These are phyloP conservation scores for Saccharomycopsis hybrid DNA, from an alignment of 1,139 yeast species.

Conservation along the genomic window DNA sequence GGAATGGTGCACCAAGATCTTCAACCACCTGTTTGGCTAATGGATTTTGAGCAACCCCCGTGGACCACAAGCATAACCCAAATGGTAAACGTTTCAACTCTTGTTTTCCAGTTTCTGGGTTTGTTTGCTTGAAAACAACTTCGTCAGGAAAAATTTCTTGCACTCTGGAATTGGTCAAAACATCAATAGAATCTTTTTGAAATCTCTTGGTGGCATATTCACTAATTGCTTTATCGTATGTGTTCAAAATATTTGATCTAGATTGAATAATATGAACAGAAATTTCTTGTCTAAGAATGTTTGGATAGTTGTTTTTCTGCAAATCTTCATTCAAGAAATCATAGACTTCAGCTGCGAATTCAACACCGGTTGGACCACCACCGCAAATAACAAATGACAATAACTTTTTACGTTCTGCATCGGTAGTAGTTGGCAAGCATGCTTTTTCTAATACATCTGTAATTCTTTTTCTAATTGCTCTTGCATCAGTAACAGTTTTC, in stretches of 20 bases:
- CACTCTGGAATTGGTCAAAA: conserved; percentile 79
- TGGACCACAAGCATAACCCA: conserved; percentile 94
- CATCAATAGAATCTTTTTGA: conserved; percentile 62
- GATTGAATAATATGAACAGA: conserved; percentile 86
- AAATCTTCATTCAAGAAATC: conserved; percentile 92
- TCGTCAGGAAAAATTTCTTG: conserved; percentile 59
- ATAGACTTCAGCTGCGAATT: conserved; percentile 90
- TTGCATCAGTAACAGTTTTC: conserved; percentile 82
- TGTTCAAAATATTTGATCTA: conserved; percentile 80
- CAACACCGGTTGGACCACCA: conserved; percentile 97
- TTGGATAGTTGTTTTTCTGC: conserved; percentile 78
- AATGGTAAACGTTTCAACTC: conserved; percentile 72
- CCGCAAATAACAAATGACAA: conserved; percentile 85
- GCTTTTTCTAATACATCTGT: conserved; percentile 84
- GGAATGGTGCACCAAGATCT: conserved; percentile 63
- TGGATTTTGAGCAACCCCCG: conserved; percentile 89
- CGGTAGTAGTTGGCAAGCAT: conserved; percentile 64
- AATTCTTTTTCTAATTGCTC: conserved; percentile 65
- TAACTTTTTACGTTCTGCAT: conserved; percentile 73
- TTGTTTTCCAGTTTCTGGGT: conserved; percentile 36
- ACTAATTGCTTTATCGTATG: conserved; percentile 78
- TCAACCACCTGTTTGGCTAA: conserved; percentile 62
- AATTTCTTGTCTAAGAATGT: conserved; percentile 63
- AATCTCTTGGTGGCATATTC: conserved; percentile 81
- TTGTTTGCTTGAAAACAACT: conserved; percentile 62